Evolutionary conservation across 2,329 filamentous ascomycete genomes (phyloP).

Genomic region (Lecanicillium sp.): DNA sequence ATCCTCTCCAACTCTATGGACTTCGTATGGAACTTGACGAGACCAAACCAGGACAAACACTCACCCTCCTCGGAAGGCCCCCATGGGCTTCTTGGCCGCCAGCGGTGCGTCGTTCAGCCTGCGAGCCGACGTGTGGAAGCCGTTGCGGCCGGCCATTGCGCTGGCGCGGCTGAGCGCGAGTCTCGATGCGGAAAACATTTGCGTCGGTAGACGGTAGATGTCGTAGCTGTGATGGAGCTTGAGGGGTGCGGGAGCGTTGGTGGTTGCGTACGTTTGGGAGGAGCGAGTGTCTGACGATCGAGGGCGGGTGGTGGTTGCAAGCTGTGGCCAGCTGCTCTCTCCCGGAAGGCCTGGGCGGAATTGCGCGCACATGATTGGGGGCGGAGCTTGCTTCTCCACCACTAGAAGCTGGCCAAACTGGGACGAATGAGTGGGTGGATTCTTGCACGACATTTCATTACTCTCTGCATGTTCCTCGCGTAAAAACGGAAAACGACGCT

Average conservation of each 20-base stretch:
- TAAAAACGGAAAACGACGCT: too few species aligned
- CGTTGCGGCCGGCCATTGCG: conserved; percentile 23
- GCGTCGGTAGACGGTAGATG: neutral
- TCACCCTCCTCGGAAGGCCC: conserved; percentile 55
- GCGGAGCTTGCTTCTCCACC: neutral
- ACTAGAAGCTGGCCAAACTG: too few species aligned
- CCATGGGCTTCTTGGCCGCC: conserved; percentile 50
- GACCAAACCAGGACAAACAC: too few species aligned
- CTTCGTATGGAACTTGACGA: too few species aligned
- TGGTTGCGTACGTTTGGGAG: too few species aligned
- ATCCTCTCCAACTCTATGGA: too few species aligned
- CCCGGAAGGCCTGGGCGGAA: too few species aligned
- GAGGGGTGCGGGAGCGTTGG: conserved; percentile 5
- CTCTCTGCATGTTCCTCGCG: neutral
- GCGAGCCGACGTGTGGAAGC: conserved; percentile 45
- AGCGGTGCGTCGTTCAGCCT: conserved; percentile 38
- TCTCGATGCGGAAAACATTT: conserved; percentile 37
- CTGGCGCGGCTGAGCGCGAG: conserved; percentile 32
- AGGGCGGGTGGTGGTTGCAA: too few species aligned
- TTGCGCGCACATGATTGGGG: neutral
- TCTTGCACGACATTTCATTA: neutral
- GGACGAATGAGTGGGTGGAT: too few species aligned
- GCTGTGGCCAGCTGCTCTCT: too few species aligned
- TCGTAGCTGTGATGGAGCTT: too few species aligned
- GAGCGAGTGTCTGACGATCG: neutral